Evolutionary conservation across 169 alveolate genomes (phyloP).

Genomic region (Cryptosporidium muris): DNA sequence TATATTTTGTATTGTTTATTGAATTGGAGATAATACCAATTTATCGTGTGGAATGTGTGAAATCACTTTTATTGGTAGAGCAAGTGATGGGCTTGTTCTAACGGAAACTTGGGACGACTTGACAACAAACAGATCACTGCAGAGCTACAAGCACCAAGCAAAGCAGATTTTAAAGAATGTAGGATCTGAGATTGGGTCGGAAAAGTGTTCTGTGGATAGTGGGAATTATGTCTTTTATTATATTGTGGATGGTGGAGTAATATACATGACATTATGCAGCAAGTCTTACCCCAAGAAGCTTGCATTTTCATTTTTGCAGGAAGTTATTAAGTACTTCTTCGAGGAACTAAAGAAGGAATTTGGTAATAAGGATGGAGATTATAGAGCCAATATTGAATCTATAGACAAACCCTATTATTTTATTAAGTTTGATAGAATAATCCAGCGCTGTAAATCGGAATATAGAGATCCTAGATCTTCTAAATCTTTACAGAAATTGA

Average conservation of each 20-base stretch:
- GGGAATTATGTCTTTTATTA: constrained; percentile 73
- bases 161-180: constrained; percentile 73
- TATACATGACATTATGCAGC: constrained; percentile 80
- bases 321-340: constrained; percentile 76
- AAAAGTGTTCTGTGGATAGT: constrained; percentile 41
- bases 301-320: constrained; percentile 85
- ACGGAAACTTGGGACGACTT: constrained; percentile 84
- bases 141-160: constrained; percentile 77
- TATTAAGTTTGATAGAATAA: constrained; percentile 81
- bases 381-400: constrained; percentile 78
- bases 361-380: constrained; percentile 81
- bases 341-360: constrained; percentile 82
- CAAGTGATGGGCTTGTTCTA: constrained; percentile 84
- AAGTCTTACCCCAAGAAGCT: constrained; percentile 82
- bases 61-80: constrained; percentile 81
- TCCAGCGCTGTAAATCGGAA: constrained; percentile 75
- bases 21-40: constrained; percentile 24
- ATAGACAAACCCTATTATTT: constrained; percentile 85
- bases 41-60: constrained; percentile 72
- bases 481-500: constrained; percentile 71
- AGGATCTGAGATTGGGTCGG: constrained; percentile 36
- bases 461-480: constrained; percentile 74
- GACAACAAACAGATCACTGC: constrained; percentile 33
- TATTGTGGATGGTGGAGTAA: constrained; percentile 77
- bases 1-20: constrained; percentile 6